Conservation (phyloP, 176 grass and related monocot genomes). For the Carex littledalei region DNA sequence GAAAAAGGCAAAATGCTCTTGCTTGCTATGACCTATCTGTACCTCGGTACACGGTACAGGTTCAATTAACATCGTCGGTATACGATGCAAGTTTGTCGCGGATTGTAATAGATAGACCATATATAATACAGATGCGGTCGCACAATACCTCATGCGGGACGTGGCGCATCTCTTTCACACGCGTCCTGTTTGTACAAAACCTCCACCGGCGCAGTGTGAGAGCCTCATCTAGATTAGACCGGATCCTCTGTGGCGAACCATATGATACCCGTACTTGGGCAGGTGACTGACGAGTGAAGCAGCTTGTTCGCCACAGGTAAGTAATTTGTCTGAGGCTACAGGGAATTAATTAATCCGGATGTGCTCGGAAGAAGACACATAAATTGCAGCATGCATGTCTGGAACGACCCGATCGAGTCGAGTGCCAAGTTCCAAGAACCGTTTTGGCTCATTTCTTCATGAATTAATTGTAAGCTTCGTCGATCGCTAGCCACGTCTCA, state of each 20-base stretch:
- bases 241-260: neutral
- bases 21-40: too few relatives aligned
- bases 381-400: neutral
- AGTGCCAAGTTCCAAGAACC: conserved; percentile 6
- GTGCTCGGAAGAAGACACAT: neutral
- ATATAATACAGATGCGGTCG: neutral
- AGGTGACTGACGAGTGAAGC: too few relatives aligned
- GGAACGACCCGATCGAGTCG: neutral
- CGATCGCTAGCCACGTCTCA: conserved; percentile 16
- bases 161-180: conserved; percentile 16
- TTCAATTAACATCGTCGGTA: neutral
- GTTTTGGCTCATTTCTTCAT: neutral
- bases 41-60: neutral
- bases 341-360: neutral
- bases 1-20: neutral
- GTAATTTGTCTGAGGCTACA: neutral
- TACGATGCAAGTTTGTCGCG: neutral
- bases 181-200: neutral
- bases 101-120: neutral
- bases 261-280: too few relatives aligned
- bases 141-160: conserved; percentile 1
- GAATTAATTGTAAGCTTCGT: neutral
- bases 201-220: neutral
- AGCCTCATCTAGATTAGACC: neutral
- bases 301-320: too few relatives aligned